Evolutionary conservation across 106 monocot species (phyloP), one percentile per base, ranked within the genome.

Genomic region (Cymbidium sinense): DNA sequence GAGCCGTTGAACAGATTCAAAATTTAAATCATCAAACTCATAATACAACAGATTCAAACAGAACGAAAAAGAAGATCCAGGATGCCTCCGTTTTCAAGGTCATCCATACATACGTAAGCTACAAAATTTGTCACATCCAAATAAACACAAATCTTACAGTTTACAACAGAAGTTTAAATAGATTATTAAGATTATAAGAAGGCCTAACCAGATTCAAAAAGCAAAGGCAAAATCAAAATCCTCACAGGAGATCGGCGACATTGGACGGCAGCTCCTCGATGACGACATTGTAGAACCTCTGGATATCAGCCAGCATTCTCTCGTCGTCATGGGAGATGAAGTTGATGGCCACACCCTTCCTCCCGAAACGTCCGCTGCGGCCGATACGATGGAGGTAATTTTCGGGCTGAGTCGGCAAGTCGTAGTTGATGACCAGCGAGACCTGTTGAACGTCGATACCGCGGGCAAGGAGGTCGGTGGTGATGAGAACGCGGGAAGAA

Each of bases 401-500:
- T 35, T 79, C 79, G 1, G 79, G 82, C 28, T 82, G 82, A 27
- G 82, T 82, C 2, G 82, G 82, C 9, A 82, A 52, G 37, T 82
- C 82, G 17, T 73, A 82, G 34, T 82, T 82, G 35, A 82, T 82
- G 21, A 82, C 82, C 18, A 82, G 73, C 0, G 82, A 82, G 3
- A 82, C 82, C 73, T 82, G 82, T 43, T 82, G 82, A 4, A 82
- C 82, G 21, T 82, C 79, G 35, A 79, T 79, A 25, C 79, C 79
- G 20, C 79, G 50, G 41, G 79, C 79, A 17, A 79, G 79, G 8
- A 82, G 77, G 58, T 82, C 82, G 12, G 82, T 82, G 20, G 82
- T 82, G 77, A 82, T 82, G 61, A 82, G 82, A 21, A 82, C 82
- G 25, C 82, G 82, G 23, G 82, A 82, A 21, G 82, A 82, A 4